These are phyloP conservation scores for Tuber borchii DNA, from an alignment of 495 filamentous ascomycete genomes.

Conservation along the genomic window DNA sequence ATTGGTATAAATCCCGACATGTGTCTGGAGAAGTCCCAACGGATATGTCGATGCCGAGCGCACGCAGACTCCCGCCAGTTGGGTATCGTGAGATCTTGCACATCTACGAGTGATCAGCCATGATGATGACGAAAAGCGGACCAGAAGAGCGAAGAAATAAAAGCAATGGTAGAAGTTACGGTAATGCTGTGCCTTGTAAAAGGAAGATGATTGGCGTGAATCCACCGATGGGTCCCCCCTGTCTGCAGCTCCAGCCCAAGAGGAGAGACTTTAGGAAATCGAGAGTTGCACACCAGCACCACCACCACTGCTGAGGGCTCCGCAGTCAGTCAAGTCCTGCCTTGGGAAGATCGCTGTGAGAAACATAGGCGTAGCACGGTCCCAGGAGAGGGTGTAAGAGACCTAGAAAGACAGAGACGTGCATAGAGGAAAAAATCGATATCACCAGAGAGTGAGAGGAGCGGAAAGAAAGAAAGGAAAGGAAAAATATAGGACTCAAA, in stretches of 20 bases:
- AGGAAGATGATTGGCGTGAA: slow-evolving; percentile 29
- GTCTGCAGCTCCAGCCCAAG: slow-evolving; percentile 22
- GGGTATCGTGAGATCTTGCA: no score
- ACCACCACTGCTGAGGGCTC: slow-evolving; percentile 28
- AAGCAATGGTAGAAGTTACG: slow-evolving; percentile 22
- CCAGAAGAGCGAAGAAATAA: slow-evolving; percentile 15
- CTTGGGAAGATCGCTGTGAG: slow-evolving; percentile 28
- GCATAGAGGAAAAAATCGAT: background rate
- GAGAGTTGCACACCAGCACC: slow-evolving; percentile 10
- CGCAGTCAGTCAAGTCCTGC: slow-evolving; percentile 34
- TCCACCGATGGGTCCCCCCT: slow-evolving; percentile 26
- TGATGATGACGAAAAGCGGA: no score
- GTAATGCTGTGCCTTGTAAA: slow-evolving; percentile 37
- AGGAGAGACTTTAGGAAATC: background rate
- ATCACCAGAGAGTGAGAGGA: slow-evolving; percentile 13
- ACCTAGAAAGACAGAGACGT: background rate
- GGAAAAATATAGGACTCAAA: slow-evolving; percentile 3
- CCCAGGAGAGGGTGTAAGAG: background rate
- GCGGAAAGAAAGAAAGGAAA: slow-evolving; percentile 3
- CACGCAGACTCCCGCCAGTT: slow-evolving; percentile 66
- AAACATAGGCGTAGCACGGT: slow-evolving; percentile 2
- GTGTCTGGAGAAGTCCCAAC: slow-evolving; percentile 49
- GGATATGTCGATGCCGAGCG: slow-evolving; percentile 52
- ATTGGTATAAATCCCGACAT: slow-evolving; percentile 57
- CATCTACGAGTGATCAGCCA: no score